Base-by-base conservation (phyloP, 306 rosid genomes). In the Fragaria ananassa region DNA sequence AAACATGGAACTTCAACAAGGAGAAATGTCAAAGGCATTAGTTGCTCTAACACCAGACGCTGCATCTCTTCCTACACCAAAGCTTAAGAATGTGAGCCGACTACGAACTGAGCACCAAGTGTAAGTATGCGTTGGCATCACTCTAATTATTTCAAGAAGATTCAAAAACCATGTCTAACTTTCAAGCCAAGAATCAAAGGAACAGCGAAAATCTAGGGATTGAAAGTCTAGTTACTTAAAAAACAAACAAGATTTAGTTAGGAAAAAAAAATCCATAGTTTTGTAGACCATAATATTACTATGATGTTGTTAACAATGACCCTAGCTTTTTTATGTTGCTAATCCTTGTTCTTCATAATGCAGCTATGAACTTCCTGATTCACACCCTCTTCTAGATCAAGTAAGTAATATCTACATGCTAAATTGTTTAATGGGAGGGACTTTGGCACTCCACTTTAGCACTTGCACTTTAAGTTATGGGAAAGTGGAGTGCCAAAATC, bases 281-380 rank as follows among this genome's bases (percentile, higher is more conserved):
- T 72, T 37, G 21, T 42, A 57, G 42, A 42, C 5, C 37, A 58
- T 73, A 41, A 73, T 23, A 57, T 57, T 23, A 18, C 0, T 10
- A 13, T 50, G 13, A 61, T 74, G 51, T 29, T 27, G 19, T 74
- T 65, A 11, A 44, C 45, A 35, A 73, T 41, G 29, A 23, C 31
- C 74, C 75, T 80, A 39, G 2, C 57, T 49, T 75, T 81, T 34
- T 70, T 47, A 14, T 13, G 69, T 31, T 74, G 41, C 81, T 87
- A 79, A 81, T 80, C 56, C 67, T 74, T 78, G 77, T 86, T 85
- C 78, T 49, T 70, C 74, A 39, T 76, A 47, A 69, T 88, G 89
- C 99, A 96, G 99, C 71, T 96, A 96, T 75, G 99, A 96, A 80
- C 97, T 96, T 76, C 97, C 99, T 70, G 99, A 96, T 84, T 70